Percentiles rank a stretch among this genome's conserved stretches.
These are phyloP conservation scores for Aegilops sharonensis DNA, from an alignment of 176 grass and related monocot genomes.

Conservation along the genomic window DNA sequence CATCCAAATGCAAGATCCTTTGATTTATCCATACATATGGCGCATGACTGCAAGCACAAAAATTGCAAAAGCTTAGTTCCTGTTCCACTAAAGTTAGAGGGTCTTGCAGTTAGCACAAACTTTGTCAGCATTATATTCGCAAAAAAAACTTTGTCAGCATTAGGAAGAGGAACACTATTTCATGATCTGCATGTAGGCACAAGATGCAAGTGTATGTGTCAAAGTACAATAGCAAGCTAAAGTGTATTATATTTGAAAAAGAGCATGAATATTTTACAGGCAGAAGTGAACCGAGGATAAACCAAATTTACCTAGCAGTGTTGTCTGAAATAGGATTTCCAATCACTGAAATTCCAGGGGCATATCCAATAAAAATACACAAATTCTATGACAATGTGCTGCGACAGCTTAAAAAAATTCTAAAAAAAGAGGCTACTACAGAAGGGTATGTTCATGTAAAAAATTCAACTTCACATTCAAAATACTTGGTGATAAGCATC, in stretches of 20 bases:
- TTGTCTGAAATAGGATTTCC: neutral
- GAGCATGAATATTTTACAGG: neutral
- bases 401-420: neutral
- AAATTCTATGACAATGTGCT: neutral
- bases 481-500: too few relatives aligned
- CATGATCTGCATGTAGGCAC: neutral
- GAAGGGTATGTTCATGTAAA: neutral
- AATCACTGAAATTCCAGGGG: neutral
- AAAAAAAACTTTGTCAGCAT: neutral
- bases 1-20: conserved; percentile 98
- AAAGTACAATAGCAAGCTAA: neutral
- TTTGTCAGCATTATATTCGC: neutral
- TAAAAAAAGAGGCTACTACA: neutral
- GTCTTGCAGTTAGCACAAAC: neutral
- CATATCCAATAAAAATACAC: neutral
- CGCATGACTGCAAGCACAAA: conserved; percentile 58
- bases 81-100: neutral
- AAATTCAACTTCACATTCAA: neutral
- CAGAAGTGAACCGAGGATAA: neutral
- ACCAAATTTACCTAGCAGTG: neutral
- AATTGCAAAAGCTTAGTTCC: neutral
- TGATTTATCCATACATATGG: conserved; percentile 84
- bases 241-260: neutral
- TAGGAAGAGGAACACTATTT: neutral
- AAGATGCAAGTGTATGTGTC: conserved; percentile 19